These are phyloP conservation scores for Ascochyta rabiei DNA, from an alignment of 2,329 filamentous ascomycete genomes.

Conservation along the genomic window DNA sequence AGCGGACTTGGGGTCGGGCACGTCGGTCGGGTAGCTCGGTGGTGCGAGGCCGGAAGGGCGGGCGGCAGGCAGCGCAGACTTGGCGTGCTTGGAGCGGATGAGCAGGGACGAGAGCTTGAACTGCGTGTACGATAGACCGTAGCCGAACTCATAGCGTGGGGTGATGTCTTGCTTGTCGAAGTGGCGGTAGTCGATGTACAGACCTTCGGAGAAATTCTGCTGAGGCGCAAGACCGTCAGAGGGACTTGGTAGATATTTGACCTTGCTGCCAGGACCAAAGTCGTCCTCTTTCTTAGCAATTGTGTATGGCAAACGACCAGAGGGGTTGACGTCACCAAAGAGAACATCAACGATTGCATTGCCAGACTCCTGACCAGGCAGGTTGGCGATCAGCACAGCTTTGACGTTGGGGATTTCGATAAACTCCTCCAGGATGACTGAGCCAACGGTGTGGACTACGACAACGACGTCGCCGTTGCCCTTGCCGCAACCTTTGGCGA, in stretches of 20 bases:
- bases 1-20: constrained; percentile 62
- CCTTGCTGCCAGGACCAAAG: constrained; percentile 73
- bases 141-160: constrained; percentile 86
- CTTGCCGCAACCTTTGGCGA: constrained; percentile 69
- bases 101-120: constrained; percentile 68
- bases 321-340: constrained; percentile 77
- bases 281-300: constrained; percentile 76
- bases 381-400: constrained; percentile 79
- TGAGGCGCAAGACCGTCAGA: constrained; percentile 68
- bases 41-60: constrained; percentile 46
- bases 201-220: constrained; percentile 80
- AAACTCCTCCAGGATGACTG: constrained; percentile 80
- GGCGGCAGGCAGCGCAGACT: constrained; percentile 45
- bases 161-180: constrained; percentile 78
- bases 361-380: constrained; percentile 87
- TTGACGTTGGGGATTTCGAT: constrained; percentile 78
- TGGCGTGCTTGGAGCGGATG: constrained; percentile 51
- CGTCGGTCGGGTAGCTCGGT: constrained; percentile 57
- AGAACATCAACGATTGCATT: constrained; percentile 80
- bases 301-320: constrained; percentile 86
- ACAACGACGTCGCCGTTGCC: constrained; percentile 76
- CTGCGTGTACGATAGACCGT: constrained; percentile 79
- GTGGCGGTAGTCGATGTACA: constrained; percentile 89
- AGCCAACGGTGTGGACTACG: constrained; percentile 84
- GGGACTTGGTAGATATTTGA: constrained; percentile 71